phyloP scores from a whole-genome alignment of 805 yeast genomes.

The Candida saitoana region DNA sequence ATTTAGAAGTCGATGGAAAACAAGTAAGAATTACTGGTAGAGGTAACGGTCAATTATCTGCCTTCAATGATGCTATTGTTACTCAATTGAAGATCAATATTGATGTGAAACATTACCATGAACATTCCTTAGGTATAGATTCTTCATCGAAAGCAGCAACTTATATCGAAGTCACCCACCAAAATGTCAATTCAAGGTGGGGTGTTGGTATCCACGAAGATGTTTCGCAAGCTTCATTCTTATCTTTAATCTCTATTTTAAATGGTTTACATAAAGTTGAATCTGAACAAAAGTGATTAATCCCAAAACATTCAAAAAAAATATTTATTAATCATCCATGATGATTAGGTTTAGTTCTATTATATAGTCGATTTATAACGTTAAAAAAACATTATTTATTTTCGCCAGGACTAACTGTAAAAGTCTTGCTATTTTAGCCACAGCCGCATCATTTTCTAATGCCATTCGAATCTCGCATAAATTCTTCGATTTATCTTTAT shows the following conservation, averaged over 20 bases:
- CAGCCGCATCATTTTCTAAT: background rate
- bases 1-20: constrained; percentile 44
- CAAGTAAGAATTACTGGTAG: constrained; percentile 45
- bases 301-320: background rate
- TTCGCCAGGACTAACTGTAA: no score
- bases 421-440: background rate
- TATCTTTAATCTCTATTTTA: constrained; percentile 61
- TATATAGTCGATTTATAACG: background rate
- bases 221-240: constrained; percentile 79
- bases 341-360: background rate
- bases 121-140: constrained; percentile 75
- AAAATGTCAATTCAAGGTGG: constrained; percentile 52
- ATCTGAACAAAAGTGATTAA: constrained; percentile 8
- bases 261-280: constrained; percentile 36
- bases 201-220: constrained; percentile 93
- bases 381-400: background rate
- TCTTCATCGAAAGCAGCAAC: constrained; percentile 73
- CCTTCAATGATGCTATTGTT: constrained; percentile 61
- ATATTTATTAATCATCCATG: background rate
- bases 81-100: constrained; percentile 44
- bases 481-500: no score
- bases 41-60: constrained; percentile 84
- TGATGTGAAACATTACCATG: constrained; percentile 68
- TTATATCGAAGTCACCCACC: constrained; percentile 44
- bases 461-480: no score